Conservation (phyloP, 306 rosid species). For the Cucumis sativus region Cucumber_9930_V3 NC_026657.2:10010001-10010500, state of each 20-base stretch:
- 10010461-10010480: too few relatives aligned
- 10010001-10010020: not conserved
- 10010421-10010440: too few relatives aligned
- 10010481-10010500: too few relatives aligned
- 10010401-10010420: too few relatives aligned
- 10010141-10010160: not conserved
- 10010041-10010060: not conserved
- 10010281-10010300: not conserved
- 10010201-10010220: not conserved
- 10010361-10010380: too few relatives aligned
- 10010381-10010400: too few relatives aligned
- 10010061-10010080: not conserved
- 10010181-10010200: not conserved
- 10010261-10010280: not conserved
- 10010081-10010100: not conserved
- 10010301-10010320: too few relatives aligned
- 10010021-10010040: not conserved
- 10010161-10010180: not conserved
- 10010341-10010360: too few relatives aligned
- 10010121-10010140: not conserved
- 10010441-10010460: too few relatives aligned
- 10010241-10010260: not conserved
- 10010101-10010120: not conserved
- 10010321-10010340: too few relatives aligned
- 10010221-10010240: not conserved